Evolutionary conservation across 306 rosid species (phyloP).

Genomic region (Castanopsis chinensis): DNA sequence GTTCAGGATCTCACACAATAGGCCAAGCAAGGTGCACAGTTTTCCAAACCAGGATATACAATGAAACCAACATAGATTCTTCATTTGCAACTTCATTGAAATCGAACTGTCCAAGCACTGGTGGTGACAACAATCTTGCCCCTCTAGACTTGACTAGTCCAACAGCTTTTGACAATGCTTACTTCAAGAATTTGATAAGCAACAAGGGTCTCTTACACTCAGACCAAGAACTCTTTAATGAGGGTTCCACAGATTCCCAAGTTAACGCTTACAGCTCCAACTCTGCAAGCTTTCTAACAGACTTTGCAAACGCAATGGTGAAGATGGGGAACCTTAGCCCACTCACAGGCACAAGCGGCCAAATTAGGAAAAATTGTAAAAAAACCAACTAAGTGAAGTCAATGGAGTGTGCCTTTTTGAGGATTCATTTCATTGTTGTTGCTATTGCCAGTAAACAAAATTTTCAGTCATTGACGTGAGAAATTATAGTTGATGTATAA

Average conservation of each 20-base stretch:
- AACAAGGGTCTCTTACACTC: slow-evolving; percentile 60
- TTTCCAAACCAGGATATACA: slow-evolving; percentile 49
- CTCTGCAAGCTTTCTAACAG: background rate
- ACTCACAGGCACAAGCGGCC: slow-evolving; percentile 27
- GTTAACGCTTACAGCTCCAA: slow-evolving; percentile 14
- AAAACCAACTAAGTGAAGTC: slow-evolving; percentile 11
- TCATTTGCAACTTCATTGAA: slow-evolving; percentile 36
- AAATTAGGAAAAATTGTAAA: slow-evolving; percentile 23
- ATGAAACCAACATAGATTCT: slow-evolving; percentile 58
- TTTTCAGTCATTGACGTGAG: too few relatives aligned
- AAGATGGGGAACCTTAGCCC: slow-evolving; percentile 45
- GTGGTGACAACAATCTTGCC: slow-evolving; percentile 41
- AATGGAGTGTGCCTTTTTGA: too few relatives aligned
- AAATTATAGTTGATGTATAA: too few relatives aligned
- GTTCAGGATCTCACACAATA: slow-evolving; percentile 61
- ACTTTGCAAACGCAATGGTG: slow-evolving; percentile 27
- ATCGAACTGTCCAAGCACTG: slow-evolving; percentile 42
- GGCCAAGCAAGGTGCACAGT: slow-evolving; percentile 43
- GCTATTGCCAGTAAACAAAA: too few relatives aligned
- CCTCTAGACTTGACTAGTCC: slow-evolving; percentile 45
- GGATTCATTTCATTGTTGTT: too few relatives aligned
- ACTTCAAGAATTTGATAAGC: slow-evolving; percentile 45
- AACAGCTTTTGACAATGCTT: slow-evolving; percentile 48
- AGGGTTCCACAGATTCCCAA: slow-evolving; percentile 18
- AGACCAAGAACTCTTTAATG: slow-evolving; percentile 38